These are phyloP conservation scores for Arthrobotrys musiformis DNA, from an alignment of 2,329 filamentous ascomycete species.

Conservation along the genomic window DNA sequence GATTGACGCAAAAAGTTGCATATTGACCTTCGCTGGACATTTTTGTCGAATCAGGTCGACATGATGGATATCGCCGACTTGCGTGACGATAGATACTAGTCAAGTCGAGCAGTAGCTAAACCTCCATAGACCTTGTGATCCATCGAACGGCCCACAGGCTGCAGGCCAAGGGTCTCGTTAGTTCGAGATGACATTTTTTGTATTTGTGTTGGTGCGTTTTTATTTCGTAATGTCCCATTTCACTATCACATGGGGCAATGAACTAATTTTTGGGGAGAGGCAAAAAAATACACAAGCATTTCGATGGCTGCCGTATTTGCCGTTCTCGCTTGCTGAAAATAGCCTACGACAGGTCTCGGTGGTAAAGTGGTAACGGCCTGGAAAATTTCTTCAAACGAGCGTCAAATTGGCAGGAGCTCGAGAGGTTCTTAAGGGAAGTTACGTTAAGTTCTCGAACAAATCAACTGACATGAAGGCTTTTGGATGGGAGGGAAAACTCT, in stretches of 20 bases:
- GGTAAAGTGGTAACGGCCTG: constrained; percentile 20
- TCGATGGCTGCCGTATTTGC: constrained; percentile 42
- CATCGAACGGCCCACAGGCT: constrained; percentile 13
- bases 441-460: background rate
- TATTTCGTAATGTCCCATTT: constrained; percentile 37
- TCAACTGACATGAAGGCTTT: background rate
- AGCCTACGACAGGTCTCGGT: constrained; percentile 42
- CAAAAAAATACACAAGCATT: constrained; percentile 19
- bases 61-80: constrained; percentile 22
- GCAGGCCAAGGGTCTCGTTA: constrained; percentile 29
- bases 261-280: no score
- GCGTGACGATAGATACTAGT: constrained; percentile 32
- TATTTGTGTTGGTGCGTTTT: constrained; percentile 25
- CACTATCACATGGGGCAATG: constrained; percentile 28
- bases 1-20: background rate
- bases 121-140: constrained; percentile 32
- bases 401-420: constrained; percentile 47
- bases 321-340: constrained; percentile 55
- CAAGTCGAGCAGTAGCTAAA: constrained; percentile 22
- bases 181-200: background rate
- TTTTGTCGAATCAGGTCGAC: background rate
- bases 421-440: constrained; percentile 33
- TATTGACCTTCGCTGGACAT: constrained; percentile 14
- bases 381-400: constrained; percentile 31
- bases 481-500: constrained; percentile 1